Conservation (phyloP, 805 yeast species). For the Kodamaea laetipori region DNA sequence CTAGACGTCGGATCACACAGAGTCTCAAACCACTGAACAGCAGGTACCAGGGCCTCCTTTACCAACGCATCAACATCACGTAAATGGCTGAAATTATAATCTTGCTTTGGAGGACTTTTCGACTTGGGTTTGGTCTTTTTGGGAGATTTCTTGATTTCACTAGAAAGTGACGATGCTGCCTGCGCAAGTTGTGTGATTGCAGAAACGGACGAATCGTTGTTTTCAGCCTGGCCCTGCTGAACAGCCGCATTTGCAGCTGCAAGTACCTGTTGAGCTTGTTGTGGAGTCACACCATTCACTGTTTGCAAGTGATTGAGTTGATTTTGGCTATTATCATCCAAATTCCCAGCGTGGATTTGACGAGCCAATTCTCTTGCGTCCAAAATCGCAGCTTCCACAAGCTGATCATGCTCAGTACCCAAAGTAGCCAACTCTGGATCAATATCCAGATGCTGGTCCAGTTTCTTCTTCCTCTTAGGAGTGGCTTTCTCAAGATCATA, state of each 20-base stretch:
- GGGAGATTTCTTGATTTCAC: conserved; percentile 11
- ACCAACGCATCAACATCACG: conserved; percentile 35
- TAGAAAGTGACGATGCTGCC: conserved; percentile 28
- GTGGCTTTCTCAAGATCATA: conserved; percentile 8
- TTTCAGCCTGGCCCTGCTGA: conserved; percentile 22
- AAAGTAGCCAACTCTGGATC: conserved; percentile 43
- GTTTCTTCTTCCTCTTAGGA: conserved; percentile 18
- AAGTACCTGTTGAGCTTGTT: conserved; percentile 33
- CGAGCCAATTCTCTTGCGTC: conserved; percentile 66
- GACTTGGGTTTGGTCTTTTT: conserved; percentile 8
- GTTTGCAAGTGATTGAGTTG: conserved; percentile 12
- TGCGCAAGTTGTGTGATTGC: conserved; percentile 35
- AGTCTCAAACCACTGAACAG: conserved; percentile 39
- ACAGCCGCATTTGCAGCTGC: conserved; percentile 30
- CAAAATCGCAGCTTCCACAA: conserved; percentile 69
- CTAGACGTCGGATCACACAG: conserved; percentile 22
- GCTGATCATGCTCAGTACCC: conserved; percentile 57
- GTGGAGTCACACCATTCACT: conserved; percentile 22
- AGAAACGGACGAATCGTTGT: conserved; percentile 18
- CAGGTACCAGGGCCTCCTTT: conserved; percentile 38
- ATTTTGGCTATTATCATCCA: conserved; percentile 7
- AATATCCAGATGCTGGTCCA: conserved; percentile 23
- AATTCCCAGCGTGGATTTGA: conserved; percentile 21
- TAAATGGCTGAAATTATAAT: conserved; percentile 26
- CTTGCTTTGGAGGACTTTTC: conserved; percentile 3